These are phyloP conservation scores for Miscanthus lutarioriparius DNA, from an alignment of 176 grass and related monocot species.

Conservation along the genomic window DNA sequence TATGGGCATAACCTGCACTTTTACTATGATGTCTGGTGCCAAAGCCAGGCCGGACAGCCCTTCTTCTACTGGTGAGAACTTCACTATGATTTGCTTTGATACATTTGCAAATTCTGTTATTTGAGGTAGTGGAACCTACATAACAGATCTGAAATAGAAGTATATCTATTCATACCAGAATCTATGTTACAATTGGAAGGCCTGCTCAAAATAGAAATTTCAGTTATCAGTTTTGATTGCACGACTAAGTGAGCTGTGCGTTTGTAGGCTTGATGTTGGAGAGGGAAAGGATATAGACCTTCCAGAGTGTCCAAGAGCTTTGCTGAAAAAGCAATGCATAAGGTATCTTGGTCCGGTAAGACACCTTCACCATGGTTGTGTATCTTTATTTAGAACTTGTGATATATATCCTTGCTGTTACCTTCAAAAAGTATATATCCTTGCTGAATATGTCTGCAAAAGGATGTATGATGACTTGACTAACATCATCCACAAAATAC, in stretches of 20 bases:
- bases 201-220: not conserved
- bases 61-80: slow-evolving; percentile 90
- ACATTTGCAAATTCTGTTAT: not conserved
- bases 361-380: not conserved
- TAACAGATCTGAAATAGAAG: not conserved
- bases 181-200: not conserved
- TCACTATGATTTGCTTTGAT: not conserved
- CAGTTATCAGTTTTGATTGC: not conserved
- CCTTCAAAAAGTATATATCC: not conserved
- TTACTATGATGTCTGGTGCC: slow-evolving; percentile 66
- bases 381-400: not conserved
- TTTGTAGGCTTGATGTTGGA: slow-evolving; percentile 75
- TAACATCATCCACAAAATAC: not conserved
- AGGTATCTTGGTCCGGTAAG: slow-evolving; percentile 92
- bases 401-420: not conserved
- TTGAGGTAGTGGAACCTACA: not conserved
- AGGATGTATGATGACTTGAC: not conserved
- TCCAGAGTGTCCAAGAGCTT: slow-evolving; percentile 55
- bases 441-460: not conserved
- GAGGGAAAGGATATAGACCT: slow-evolving; percentile 73
- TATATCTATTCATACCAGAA: not conserved
- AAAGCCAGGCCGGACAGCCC: slow-evolving; percentile 73
- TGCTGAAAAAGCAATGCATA: slow-evolving; percentile 70
- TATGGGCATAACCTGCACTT: slow-evolving; percentile 79
- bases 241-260: not conserved